Percentiles rank a stretch among this genome's conserved stretches.
These are phyloP conservation scores for Corchorus olitorius DNA, from an alignment of 345 rosid species.

Conservation along the genomic window DNA sequence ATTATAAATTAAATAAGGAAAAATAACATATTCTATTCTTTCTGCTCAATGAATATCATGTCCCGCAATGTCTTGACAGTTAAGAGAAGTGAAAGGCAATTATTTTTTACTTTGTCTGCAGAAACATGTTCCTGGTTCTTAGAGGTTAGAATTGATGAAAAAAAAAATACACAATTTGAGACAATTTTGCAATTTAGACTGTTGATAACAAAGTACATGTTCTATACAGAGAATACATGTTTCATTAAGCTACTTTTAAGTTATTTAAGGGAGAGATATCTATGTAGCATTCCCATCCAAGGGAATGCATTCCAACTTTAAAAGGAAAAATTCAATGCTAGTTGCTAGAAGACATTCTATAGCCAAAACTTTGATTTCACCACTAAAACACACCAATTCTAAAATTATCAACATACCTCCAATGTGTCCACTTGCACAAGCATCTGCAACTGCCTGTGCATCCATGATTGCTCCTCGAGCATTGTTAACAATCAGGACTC, in stretches of 20 bases:
- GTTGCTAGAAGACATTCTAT: not conserved
- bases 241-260: not conserved
- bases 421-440: slow-evolving; percentile 78
- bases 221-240: not conserved
- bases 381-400: not conserved
- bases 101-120: not conserved
- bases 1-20: not conserved
- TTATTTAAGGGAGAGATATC: not conserved
- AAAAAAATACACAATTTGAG: not conserved
- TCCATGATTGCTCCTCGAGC: slow-evolving; percentile 98
- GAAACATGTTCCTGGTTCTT: not conserved
- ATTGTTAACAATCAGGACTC: slow-evolving; percentile 85
- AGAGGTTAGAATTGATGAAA: not conserved
- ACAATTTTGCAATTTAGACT: not conserved
- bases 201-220: not conserved
- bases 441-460: slow-evolving; percentile 85
- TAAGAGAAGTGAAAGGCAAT: not conserved
- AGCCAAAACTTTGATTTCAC: not conserved
- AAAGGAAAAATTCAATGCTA: not conserved
- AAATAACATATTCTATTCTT: not conserved
- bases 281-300: not conserved
- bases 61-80: not conserved
- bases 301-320: not conserved
- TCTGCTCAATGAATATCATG: not conserved
- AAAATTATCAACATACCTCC: slow-evolving; percentile 46